phyloP scores from a whole-genome alignment of 2,329 filamentous ascomycete genomes.

The Xylaria hypoxylon region DNA sequence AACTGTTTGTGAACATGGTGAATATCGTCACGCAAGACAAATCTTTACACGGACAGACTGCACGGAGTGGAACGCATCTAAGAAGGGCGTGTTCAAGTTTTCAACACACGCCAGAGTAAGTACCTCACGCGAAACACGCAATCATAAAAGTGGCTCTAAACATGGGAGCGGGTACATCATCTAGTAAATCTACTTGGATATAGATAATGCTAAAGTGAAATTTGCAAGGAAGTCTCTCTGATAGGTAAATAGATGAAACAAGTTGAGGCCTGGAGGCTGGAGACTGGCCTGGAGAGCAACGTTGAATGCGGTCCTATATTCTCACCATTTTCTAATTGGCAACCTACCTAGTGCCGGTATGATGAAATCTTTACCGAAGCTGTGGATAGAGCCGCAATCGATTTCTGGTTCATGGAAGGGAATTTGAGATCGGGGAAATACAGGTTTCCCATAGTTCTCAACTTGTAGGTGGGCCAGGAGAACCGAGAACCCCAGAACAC shows the following conservation, averaged over 20 bases:
- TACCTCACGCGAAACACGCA: not conserved
- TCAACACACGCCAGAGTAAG: conserved; percentile 8
- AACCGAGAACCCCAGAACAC: conserved; percentile 30
- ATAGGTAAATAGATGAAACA: conserved; percentile 6
- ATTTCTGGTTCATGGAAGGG: conserved; percentile 46
- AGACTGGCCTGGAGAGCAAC: not conserved
- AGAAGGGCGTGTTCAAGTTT: conserved; percentile 4
- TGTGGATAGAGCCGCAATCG: conserved; percentile 52
- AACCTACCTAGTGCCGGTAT: conserved; percentile 38
- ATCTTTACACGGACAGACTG: not conserved
- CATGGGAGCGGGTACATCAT: not conserved
- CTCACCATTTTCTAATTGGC: conserved; percentile 35
- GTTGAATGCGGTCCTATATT: conserved; percentile 19
- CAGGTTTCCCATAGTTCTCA: conserved; percentile 46
- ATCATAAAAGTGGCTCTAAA: not conserved
- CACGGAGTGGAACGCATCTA: not conserved
- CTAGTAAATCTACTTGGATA: not conserved
- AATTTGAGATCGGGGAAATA: conserved; percentile 49
- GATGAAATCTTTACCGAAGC: conserved; percentile 47
- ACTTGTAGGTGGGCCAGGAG: conserved; percentile 22
- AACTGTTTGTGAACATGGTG: not conserved
- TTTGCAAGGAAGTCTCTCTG: not conserved
- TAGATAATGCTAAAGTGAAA: conserved; percentile 17
- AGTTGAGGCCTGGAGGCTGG: too few species aligned
- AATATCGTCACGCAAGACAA: conserved; percentile 6